Percentiles rank a stretch among this genome's conserved stretches.
Evolutionary conservation across 1,139 yeast genomes (phyloP).

Genomic region (Yarrowia galli): DNA sequence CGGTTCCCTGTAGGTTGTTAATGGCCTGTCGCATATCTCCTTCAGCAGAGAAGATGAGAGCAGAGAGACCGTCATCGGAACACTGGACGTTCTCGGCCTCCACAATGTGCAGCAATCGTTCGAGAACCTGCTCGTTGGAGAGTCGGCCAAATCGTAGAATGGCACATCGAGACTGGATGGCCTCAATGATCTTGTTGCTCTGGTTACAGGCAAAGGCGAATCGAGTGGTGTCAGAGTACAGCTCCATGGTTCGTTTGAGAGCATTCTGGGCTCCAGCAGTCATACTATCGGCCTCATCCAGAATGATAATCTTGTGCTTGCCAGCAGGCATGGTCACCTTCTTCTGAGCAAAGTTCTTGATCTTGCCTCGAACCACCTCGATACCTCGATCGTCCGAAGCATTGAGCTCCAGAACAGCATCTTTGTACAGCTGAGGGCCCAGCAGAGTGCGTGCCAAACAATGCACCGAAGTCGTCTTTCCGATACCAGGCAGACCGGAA

Average conservation of each 20-base stretch:
- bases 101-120: slow-evolving; percentile 75
- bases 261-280: slow-evolving; percentile 99
- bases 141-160: slow-evolving; percentile 83
- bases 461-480: slow-evolving; percentile 92
- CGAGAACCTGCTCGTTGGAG: slow-evolving; percentile 82
- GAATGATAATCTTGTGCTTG: slow-evolving; percentile 84
- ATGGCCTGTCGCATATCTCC: slow-evolving; percentile 99
- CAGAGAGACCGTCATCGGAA: slow-evolving; percentile 91
- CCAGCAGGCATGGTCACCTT: slow-evolving; percentile 77
- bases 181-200: slow-evolving; percentile 92
- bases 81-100: slow-evolving; percentile 75
- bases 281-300: slow-evolving; percentile 98
- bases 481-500: slow-evolving; percentile 95
- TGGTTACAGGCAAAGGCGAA: slow-evolving; percentile 98
- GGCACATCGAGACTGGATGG: slow-evolving; percentile 96
- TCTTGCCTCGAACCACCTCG: slow-evolving; percentile 89
- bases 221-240: slow-evolving; percentile 90
- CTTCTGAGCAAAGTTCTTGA: slow-evolving; percentile 95
- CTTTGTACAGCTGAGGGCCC: slow-evolving; percentile 68
- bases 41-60: slow-evolving; percentile 94
- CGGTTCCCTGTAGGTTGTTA: slow-evolving; percentile 91
- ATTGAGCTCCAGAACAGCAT: slow-evolving; percentile 89
- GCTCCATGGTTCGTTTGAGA: slow-evolving; percentile 94
- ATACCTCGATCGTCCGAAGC: slow-evolving; percentile 98
- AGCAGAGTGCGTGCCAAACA: slow-evolving; percentile 87